Base-by-base conservation (phyloP, 257 asterid species). In the Agastache rugosa region DNA sequence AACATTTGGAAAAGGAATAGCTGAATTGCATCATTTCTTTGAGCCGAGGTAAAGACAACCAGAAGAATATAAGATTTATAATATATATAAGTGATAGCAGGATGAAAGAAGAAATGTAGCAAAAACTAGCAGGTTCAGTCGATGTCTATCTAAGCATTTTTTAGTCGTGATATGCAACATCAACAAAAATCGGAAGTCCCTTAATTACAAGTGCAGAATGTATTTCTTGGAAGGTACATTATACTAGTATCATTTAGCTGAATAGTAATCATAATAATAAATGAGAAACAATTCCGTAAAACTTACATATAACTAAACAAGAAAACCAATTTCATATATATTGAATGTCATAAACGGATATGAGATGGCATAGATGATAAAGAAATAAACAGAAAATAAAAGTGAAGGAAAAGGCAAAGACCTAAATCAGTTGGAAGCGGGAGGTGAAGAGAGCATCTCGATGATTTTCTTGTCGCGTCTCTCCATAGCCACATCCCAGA, bases 401-500 rank as follows among this genome's bases (percentile, higher is more conserved):
- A 17, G 8, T 47, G 54, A 15, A 14, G 25, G 55, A 10, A 77
- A 73, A 41, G 16, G 82, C 34, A 54, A 71, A 11, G 42, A 77
- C 81, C 77, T 45, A 72, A 59, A 31, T 79, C 75, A 83, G 69
- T 27, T 58, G 63, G 93, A 83, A 58, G 92, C 61, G 16, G 90
- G 74, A 45, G 82, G 74, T 41, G 93, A 75, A 75, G 93, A 79
- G 65, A 85, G 84, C 19, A 86, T 85, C 86, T 90, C 90, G 84
- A 82, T 76, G 82, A 91, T 81, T 81, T 91, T 94, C 92, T 91
- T 90, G 77, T 93, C 98, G 73, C 97, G 86, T 78, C 63, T 89
- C 90, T 91, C 97, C 97, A 92, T 90, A 14, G 93, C 90, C 74
- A 79, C 85, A 58, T 92, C 98, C 97, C 97, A 92, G 17, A 83